phyloP scores from a whole-genome alignment of 78 protist species.

The slime mould (Dictyostelium discoideum) region dicty_2.7 NC_007088.5:4290501-4291000 shows the following conservation, averaged over 20 bases:
- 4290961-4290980: constrained; percentile 2
- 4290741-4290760: constrained; percentile 71
- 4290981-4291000: constrained; percentile 54
- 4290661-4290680: not conserved
- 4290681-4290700: too few relatives aligned
- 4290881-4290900: not conserved
- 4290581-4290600: constrained; percentile 78
- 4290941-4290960: too few relatives aligned
- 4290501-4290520: constrained; percentile 50
- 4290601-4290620: constrained; percentile 84
- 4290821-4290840: constrained; percentile 72
- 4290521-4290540: constrained; percentile 39
- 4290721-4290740: constrained; percentile 39
- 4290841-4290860: constrained; percentile 64
- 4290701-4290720: too few relatives aligned
- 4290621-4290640: constrained; percentile 58
- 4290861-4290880: constrained; percentile 49
- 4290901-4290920: not conserved
- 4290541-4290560: constrained; percentile 61
- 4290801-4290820: constrained; percentile 60
- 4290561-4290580: constrained; percentile 39
- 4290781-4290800: constrained; percentile 59
- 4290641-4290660: not conserved
- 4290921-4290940: not conserved
- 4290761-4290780: constrained; percentile 67